Conservation (phyloP, 306 rosid genomes). For the Cajanus cajan region DNA sequence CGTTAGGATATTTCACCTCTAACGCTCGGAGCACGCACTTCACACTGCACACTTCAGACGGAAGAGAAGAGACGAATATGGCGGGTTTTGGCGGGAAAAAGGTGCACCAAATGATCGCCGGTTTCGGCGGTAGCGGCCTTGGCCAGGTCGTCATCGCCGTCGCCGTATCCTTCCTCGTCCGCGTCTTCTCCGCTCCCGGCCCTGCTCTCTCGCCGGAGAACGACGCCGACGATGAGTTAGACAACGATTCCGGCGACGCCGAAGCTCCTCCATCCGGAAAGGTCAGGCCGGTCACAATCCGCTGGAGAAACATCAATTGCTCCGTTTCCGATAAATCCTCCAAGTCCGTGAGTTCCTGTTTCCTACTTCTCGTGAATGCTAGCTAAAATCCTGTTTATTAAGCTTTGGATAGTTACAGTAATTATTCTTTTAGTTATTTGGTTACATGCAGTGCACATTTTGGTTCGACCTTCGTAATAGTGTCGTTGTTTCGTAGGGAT, state of each 20-base stretch:
- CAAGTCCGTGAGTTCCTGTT: slow-evolving; percentile 50
- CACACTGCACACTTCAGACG: neutral
- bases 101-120: slow-evolving; percentile 49
- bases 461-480: neutral
- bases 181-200: slow-evolving; percentile 70
- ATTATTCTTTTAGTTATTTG: neutral
- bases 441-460: slow-evolving; percentile 7
- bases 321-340: slow-evolving; percentile 66
- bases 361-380: neutral
- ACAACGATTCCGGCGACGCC: slow-evolving; percentile 20
- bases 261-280: slow-evolving; percentile 37
- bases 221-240: slow-evolving; percentile 39
- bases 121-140: slow-evolving; percentile 63
- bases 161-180: slow-evolving; percentile 66
- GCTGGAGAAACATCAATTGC: slow-evolving; percentile 76
- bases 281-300: slow-evolving; percentile 70
- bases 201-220: slow-evolving; percentile 58
- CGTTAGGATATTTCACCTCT: neutral
- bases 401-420: neutral
- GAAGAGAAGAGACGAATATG: slow-evolving; percentile 38
- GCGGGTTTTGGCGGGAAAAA: slow-evolving; percentile 65
- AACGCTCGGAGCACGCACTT: neutral
- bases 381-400: slow-evolving; percentile 1
- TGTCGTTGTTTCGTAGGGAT: neutral
- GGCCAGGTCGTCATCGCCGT: slow-evolving; percentile 73